Conservation (phyloP, 768 basidiomycete genomes). For the Suillus bovinus region DNA sequence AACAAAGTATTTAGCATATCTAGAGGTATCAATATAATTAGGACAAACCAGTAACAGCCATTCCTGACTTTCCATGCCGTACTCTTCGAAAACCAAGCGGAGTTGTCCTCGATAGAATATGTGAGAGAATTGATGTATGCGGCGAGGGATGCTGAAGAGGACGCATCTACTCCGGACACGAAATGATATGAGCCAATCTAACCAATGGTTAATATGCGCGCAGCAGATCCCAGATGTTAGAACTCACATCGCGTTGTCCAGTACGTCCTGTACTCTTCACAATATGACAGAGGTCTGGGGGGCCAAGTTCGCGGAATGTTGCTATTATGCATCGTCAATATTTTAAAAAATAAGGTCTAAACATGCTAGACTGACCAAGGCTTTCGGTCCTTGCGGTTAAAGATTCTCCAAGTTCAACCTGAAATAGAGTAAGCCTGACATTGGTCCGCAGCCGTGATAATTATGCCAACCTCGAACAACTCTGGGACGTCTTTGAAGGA, state of each 20-base stretch:
- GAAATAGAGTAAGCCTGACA: conserved; percentile 12
- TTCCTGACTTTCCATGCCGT: conserved; percentile 88
- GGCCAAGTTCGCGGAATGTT: conserved; percentile 94
- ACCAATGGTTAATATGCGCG: not conserved
- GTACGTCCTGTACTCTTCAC: conserved; percentile 86
- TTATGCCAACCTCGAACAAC: conserved; percentile 79
- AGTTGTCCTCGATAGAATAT: conserved; percentile 88
- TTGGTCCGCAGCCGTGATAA: not conserved
- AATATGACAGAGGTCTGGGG: conserved; percentile 95
- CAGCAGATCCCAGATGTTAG: conserved; percentile 5
- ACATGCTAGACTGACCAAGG: conserved; percentile 59
- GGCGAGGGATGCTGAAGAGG: conserved; percentile 94
- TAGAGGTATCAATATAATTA: not conserved
- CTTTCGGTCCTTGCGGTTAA: conserved; percentile 89
- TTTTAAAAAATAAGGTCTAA: not conserved
- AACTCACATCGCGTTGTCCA: conserved; percentile 83
- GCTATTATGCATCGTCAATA: conserved; percentile 48
- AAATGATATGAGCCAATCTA: conserved; percentile 97
- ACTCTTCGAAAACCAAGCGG: conserved; percentile 89
- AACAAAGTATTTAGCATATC: not conserved
- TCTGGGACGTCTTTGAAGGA: conserved; percentile 94
- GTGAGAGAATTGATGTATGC: conserved; percentile 99
- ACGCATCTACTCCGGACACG: conserved; percentile 97
- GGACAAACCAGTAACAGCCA: conserved; percentile 85
- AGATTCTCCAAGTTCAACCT: conserved; percentile 91